Conservation (phyloP, 2,329 filamentous ascomycete genomes). For the Beauveria sp. region DNA sequence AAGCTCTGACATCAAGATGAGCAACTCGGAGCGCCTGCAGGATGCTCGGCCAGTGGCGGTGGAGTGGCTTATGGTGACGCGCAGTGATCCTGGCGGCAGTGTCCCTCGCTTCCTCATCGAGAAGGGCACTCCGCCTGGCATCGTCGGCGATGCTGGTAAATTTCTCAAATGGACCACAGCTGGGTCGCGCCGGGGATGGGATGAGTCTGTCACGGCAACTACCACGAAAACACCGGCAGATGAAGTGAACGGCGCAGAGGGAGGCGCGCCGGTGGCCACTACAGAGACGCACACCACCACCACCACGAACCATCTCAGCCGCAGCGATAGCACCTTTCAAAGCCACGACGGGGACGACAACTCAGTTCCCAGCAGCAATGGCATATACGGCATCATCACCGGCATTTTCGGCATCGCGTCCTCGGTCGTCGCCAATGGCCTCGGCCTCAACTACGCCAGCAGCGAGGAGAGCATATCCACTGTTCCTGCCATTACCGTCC, state of each 20-base stretch:
- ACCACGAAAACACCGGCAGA: neutral
- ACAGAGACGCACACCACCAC: neutral
- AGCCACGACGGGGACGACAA: slow-evolving; percentile 19
- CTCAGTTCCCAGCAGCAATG: slow-evolving; percentile 32
- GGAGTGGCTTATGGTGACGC: slow-evolving; percentile 90
- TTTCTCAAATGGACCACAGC: slow-evolving; percentile 66
- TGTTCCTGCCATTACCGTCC: slow-evolving; percentile 16
- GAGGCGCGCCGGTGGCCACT: neutral
- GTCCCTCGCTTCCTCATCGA: slow-evolving; percentile 91
- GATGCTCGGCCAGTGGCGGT: slow-evolving; percentile 39
- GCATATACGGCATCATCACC: slow-evolving; percentile 49
- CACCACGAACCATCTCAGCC: neutral
- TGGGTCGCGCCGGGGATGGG: slow-evolving; percentile 21
- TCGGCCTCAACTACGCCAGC: slow-evolving; percentile 23
- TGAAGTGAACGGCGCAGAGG: neutral
- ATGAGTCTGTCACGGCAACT: slow-evolving; percentile 25
- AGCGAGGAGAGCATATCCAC: slow-evolving; percentile 20
- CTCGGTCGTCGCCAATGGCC: slow-evolving; percentile 34
- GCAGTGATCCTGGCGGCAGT: slow-evolving; percentile 80
- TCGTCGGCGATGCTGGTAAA: slow-evolving; percentile 70
- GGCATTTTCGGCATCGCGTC: slow-evolving; percentile 44
- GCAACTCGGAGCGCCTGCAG: slow-evolving; percentile 12
- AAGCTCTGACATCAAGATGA: slow-evolving; percentile 10
- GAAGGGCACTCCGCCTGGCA: slow-evolving; percentile 73
- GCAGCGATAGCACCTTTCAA: neutral